Evolutionary conservation across 148 eudicot genomes (phyloP), one percentile per base, ranked within the genome.

Genomic region (Rhododendron henanense): DNA sequence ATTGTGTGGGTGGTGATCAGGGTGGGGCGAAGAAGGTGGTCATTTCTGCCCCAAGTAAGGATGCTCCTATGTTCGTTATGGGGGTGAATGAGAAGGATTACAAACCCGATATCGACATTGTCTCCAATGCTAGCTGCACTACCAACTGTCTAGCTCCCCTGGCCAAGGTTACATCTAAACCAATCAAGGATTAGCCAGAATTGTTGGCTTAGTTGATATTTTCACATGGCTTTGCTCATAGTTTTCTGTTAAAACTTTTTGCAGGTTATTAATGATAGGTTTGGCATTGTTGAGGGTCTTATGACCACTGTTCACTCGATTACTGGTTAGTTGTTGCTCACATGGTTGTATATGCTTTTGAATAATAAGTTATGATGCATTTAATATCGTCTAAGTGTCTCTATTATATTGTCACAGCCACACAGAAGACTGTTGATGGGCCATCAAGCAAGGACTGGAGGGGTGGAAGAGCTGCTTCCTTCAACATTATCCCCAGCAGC

Each of bases 401-500:
- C n/a, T 55, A n/a, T 37, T 53, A 0, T 31, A 50, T 33, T 10
- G 28, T 28, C 35, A 25, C 86, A 92, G 96, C 96, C 59, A 89
- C 94, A 28, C 96, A 94, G 79, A 94, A 94, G 88, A 94, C 94
- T 65, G 94, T 91, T 84, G 94, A 92, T 89, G 96, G 96, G 14
- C 95, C 96, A 63, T 94, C 96, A 53, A 88, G 16, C 87, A 94
- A 93, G 89, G 94, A 94, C 85, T 93, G 96, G 95, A 93, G 96
- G 74, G 95, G 94, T 87, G 96, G 96, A 85, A 91, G 96, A 88
- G 96, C 94, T 71, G 96, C 95, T 74, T 94, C 96, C 67, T 90
- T 93, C 92, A 93, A 94, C 94, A 93, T 94, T 84, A 94, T 94
- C 73, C 96, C 96, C 39, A 94, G 96, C 92, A 94, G 96, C 91